Conservation (phyloP, 768 basidiomycete genomes). For the Suillus discolor region DNA sequence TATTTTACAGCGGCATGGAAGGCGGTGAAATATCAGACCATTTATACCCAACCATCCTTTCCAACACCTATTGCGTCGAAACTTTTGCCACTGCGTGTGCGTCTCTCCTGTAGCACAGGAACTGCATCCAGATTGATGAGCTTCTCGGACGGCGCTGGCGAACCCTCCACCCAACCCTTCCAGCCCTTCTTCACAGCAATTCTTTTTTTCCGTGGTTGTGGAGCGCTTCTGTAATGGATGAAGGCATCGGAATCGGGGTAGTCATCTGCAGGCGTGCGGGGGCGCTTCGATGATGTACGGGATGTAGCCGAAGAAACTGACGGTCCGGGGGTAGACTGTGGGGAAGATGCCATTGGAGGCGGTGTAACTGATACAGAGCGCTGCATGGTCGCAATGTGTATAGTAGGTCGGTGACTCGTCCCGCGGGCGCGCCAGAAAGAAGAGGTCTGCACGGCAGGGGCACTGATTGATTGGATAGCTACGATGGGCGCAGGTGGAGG, state of each 20-base stretch:
- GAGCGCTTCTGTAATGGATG: neutral
- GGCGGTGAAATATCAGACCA: slow-evolving; percentile 40
- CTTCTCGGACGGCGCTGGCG: slow-evolving; percentile 77
- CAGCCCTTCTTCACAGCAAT: slow-evolving; percentile 76
- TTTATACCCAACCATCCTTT: slow-evolving; percentile 75
- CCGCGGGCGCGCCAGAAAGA: slow-evolving; percentile 66
- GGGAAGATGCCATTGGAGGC: slow-evolving; percentile 65
- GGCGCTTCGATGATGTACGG: slow-evolving; percentile 79
- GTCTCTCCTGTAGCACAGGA: slow-evolving; percentile 68
- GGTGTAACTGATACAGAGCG: slow-evolving; percentile 77
- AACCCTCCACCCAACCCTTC: slow-evolving; percentile 92
- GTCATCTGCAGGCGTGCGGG: slow-evolving; percentile 71
- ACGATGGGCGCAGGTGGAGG: slow-evolving; percentile 18
- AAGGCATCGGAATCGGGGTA: slow-evolving; percentile 19
- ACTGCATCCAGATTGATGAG: slow-evolving; percentile 80
- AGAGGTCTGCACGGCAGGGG: slow-evolving; percentile 40
- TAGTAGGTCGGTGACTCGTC: slow-evolving; percentile 49
- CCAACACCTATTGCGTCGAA: slow-evolving; percentile 83
- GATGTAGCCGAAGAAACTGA: slow-evolving; percentile 75
- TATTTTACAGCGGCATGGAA: slow-evolving; percentile 7
- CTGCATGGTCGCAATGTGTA: slow-evolving; percentile 70
- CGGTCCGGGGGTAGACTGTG: slow-evolving; percentile 74
- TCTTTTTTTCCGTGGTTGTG: slow-evolving; percentile 59
- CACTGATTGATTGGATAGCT: slow-evolving; percentile 28
- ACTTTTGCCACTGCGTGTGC: slow-evolving; percentile 83